Evolutionary conservation across 208 protist genomes (phyloP).

Genomic region (Trypanosoma melophagium): DNA sequence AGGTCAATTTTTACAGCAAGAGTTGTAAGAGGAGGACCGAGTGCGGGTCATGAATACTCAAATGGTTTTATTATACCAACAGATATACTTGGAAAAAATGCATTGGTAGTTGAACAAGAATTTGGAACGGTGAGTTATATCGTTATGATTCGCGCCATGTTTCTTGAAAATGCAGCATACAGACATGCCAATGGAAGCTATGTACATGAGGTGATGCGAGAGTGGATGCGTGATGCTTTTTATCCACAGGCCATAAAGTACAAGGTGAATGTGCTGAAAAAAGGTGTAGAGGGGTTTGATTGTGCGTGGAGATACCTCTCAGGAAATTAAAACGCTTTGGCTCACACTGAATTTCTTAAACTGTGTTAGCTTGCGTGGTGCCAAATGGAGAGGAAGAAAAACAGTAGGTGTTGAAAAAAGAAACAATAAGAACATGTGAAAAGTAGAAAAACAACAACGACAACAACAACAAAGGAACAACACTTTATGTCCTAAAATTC

Average conservation of each 20-base stretch:
- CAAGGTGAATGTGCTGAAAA: slow-evolving; percentile 52
- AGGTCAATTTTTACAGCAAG: slow-evolving; percentile 31
- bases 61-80: slow-evolving; percentile 45
- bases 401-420: not conserved
- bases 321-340: not conserved
- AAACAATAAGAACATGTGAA: slow-evolving; percentile 12
- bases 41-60: slow-evolving; percentile 42
- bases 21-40: slow-evolving; percentile 23
- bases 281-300: slow-evolving; percentile 44
- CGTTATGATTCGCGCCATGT: slow-evolving; percentile 53
- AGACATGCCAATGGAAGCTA: slow-evolving; percentile 51
- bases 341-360: slow-evolving; percentile 10
- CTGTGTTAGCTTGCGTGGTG: not conserved
- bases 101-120: slow-evolving; percentile 59
- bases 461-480: not conserved
- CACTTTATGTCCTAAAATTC: not conserved
- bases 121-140: slow-evolving; percentile 72
- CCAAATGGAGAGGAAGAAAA: slow-evolving; percentile 11
- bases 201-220: slow-evolving; percentile 66
- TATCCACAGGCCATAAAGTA: slow-evolving; percentile 72
- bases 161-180: slow-evolving; percentile 79
- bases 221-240: slow-evolving; percentile 81
- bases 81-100: slow-evolving; percentile 45
- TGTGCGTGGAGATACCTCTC: slow-evolving; percentile 23
- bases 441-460: not conserved